Evolutionary conservation across 1,284 basidiomycete genomes (phyloP), one percentile per base, ranked within the genome.

Genomic region (Rhodotorula sp.): DNA sequence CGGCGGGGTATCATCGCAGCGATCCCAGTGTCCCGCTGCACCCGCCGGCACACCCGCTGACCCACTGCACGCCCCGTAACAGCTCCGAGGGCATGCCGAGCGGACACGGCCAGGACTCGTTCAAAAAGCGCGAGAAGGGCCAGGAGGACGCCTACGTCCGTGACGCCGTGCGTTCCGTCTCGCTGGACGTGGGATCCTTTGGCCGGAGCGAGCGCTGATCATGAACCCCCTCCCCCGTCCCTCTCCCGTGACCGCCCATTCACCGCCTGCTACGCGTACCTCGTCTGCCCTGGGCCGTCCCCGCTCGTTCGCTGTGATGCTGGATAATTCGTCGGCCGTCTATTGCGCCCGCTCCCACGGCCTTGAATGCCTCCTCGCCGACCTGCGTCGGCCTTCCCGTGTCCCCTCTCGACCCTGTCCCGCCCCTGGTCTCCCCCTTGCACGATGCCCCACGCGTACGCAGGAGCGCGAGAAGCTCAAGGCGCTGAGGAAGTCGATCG

Each of bases 391-490:
- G 17, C 44, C 59, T 21, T 36, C 32, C 21, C 58, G n/a, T 25
- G n/a, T 32, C 9, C 46, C 19, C 32, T 48, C 22, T 25, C 15
- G 6, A 17, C 29, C 12, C 22, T 25, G 19, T 1, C 17, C 41
- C 21, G 37, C 44, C 32, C 25, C 12, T 8, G 10, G 7, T n/a
- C 19, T 19, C 56, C 4, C 19, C 19, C 56, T 19, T 39, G 37
- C 12, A 12, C 27, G 21, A 36, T 2, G 19, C 19, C 44, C 12
- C 19, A 3, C 25, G 32, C 36, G 13, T 39, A 1, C 21, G 39
- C 72, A 76, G 70, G 75, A 76, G 57, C 48, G 39, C 25, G 72
- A 76, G 64, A 76, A 76, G 70, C 64, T 76, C 65, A 72, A 70
- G 59, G 70, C 70, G 32, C 66, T 76, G 15, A 44, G 53, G 34